Evolutionary conservation across 208 protist species (phyloP).

Genomic region (Crithidia fasciculata): DNA sequence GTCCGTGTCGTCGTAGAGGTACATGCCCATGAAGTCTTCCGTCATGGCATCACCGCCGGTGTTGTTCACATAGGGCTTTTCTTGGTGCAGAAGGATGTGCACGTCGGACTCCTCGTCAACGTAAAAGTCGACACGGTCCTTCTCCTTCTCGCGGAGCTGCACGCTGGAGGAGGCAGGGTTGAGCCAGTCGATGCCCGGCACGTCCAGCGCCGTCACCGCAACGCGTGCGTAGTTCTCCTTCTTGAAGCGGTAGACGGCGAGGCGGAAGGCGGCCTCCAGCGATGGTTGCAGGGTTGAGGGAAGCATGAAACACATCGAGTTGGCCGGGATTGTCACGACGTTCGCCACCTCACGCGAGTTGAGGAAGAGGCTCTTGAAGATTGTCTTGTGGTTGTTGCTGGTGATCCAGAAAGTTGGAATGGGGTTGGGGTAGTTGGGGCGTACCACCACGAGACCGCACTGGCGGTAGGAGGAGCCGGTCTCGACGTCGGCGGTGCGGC

Average conservation of each 20-base stretch:
- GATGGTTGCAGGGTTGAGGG: slow-evolving; percentile 70
- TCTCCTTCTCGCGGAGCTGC: slow-evolving; percentile 42
- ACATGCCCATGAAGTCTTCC: slow-evolving; percentile 82
- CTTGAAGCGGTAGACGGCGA: slow-evolving; percentile 58
- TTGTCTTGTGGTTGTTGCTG: slow-evolving; percentile 64
- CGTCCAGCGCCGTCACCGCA: slow-evolving; percentile 41
- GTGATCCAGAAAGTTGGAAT: slow-evolving; percentile 70
- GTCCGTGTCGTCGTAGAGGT: slow-evolving; percentile 79
- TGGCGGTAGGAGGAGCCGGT: slow-evolving; percentile 57
- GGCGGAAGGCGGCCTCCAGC: slow-evolving; percentile 44
- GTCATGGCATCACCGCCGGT: slow-evolving; percentile 72
- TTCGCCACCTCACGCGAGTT: slow-evolving; percentile 81
- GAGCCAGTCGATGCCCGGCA: slow-evolving; percentile 52
- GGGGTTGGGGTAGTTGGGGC: slow-evolving; percentile 34
- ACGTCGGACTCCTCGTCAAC: slow-evolving; percentile 71
- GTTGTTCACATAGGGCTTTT: slow-evolving; percentile 51
- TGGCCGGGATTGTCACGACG: slow-evolving; percentile 52
- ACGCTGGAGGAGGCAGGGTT: slow-evolving; percentile 43
- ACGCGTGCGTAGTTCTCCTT: slow-evolving; percentile 47
- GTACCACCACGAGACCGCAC: slow-evolving; percentile 61
- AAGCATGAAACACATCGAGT: slow-evolving; percentile 77
- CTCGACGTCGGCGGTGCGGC: slow-evolving; percentile 45
- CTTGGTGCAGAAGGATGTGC: slow-evolving; percentile 75
- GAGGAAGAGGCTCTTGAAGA: slow-evolving; percentile 79
- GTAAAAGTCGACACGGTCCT: slow-evolving; percentile 81